Percentiles rank a stretch among this genome's conserved stretches.
Evolutionary conservation across 805 yeast species (phyloP).

Genomic region (Crinitomyces ghanaensis): DNA sequence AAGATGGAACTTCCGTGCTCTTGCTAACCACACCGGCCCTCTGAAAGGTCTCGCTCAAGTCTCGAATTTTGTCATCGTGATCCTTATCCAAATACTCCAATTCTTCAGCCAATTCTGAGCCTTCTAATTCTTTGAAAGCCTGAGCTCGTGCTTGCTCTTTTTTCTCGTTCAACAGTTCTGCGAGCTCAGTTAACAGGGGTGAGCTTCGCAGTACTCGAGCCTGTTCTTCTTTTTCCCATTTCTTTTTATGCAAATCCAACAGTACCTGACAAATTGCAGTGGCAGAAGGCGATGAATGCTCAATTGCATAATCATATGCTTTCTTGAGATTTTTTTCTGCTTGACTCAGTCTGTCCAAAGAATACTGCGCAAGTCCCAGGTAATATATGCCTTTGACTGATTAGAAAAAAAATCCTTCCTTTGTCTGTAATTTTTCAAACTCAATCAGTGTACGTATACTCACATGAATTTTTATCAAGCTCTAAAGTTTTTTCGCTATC

Average conservation of each 20-base stretch:
- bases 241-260: slow-evolving; percentile 15
- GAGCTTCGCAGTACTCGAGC: slow-evolving; percentile 14
- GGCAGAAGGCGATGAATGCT: slow-evolving; percentile 19
- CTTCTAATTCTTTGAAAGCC: slow-evolving; percentile 8
- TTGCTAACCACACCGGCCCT: slow-evolving; percentile 14
- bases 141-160: slow-evolving; percentile 6
- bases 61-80: slow-evolving; percentile 13
- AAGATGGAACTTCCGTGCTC: slow-evolving; percentile 27
- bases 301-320: slow-evolving; percentile 23
- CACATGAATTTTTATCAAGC: slow-evolving; percentile 15
- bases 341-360: slow-evolving; percentile 19
- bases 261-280: slow-evolving; percentile 17
- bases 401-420: too few relatives aligned
- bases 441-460: too few relatives aligned
- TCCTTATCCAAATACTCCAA: slow-evolving; percentile 12
- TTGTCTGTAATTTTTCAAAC: too few relatives aligned
- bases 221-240: slow-evolving; percentile 20
- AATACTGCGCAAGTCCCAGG: slow-evolving; percentile 20
- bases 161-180: slow-evolving; percentile 13
- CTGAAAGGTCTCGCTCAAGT: slow-evolving; percentile 16
- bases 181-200: slow-evolving; percentile 19
- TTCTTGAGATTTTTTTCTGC: slow-evolving; percentile 17
- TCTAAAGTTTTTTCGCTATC: slow-evolving; percentile 21
- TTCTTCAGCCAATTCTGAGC: slow-evolving; percentile 16
- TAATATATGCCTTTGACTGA: slow-evolving; percentile 20